Evolutionary conservation across 257 asterid genomes (phyloP).

Genomic region (Thymus quinquecostatus): DNA sequence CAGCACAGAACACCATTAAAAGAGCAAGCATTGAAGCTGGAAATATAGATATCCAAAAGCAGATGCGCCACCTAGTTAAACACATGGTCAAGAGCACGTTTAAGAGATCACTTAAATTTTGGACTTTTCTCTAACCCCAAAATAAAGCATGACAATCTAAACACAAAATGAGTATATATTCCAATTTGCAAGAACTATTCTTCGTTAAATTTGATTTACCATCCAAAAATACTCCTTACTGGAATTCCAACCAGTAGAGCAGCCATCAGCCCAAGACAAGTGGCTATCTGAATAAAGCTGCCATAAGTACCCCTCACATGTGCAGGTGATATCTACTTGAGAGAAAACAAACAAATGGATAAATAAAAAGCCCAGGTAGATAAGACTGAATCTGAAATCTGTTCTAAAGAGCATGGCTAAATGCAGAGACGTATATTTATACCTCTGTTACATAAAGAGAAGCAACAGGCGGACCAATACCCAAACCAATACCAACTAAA

Average conservation of each 20-base stretch:
- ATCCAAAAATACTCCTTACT: slow-evolving; percentile 66
- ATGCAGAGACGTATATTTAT: slow-evolving; percentile 26
- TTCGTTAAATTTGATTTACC: slow-evolving; percentile 52
- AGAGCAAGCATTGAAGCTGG: slow-evolving; percentile 79
- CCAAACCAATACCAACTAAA: slow-evolving; percentile 84
- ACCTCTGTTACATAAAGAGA: slow-evolving; percentile 94
- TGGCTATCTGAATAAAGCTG: slow-evolving; percentile 86
- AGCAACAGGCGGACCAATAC: slow-evolving; percentile 93
- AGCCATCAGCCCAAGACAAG: slow-evolving; percentile 79
- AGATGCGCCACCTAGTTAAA: slow-evolving; percentile 84
- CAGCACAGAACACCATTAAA: slow-evolving; percentile 83
- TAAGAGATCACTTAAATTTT: slow-evolving; percentile 25
- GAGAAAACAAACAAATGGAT: slow-evolving; percentile 18
- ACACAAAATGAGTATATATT: slow-evolving; percentile 8
- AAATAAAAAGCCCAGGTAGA: slow-evolving; percentile 5
- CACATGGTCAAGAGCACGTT: slow-evolving; percentile 30
- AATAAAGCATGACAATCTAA: slow-evolving; percentile 4
- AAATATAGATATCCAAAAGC: slow-evolving; percentile 81
- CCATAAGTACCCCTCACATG: slow-evolving; percentile 96
- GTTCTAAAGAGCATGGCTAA: slow-evolving; percentile 17
- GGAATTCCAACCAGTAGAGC: slow-evolving; percentile 83
- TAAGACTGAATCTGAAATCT: slow-evolving; percentile 14
- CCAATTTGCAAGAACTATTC: slow-evolving; percentile 11
- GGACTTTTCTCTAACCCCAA: neutral
- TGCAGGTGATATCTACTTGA: slow-evolving; percentile 81